Evolutionary conservation across 257 asterid genomes (phyloP).

Genomic region (Linaria vulgaris): DNA sequence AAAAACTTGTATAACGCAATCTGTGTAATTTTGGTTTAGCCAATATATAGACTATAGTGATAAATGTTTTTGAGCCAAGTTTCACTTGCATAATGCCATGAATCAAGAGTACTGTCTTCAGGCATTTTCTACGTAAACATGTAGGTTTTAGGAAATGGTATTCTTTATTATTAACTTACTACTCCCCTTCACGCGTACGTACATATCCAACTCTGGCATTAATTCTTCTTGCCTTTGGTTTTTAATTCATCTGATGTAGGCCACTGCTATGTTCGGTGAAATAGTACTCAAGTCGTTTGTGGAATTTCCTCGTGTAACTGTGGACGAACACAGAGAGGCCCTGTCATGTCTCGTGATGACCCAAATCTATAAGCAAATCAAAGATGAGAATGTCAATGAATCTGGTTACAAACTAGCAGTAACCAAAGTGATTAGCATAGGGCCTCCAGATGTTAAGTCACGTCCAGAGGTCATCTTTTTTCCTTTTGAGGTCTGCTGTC

Average conservation of each 20-base stretch:
- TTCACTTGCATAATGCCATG: too few relatives aligned
- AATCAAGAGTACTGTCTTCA: too few relatives aligned
- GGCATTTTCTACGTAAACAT: too few relatives aligned
- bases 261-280: constrained; percentile 44
- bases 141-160: too few relatives aligned
- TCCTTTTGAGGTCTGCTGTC: constrained; percentile 53
- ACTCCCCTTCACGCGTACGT: too few relatives aligned
- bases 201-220: background rate
- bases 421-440: constrained; percentile 59
- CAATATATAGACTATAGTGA: too few relatives aligned
- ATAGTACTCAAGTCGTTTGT: constrained; percentile 30
- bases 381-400: constrained; percentile 35
- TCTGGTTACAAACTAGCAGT: constrained; percentile 66
- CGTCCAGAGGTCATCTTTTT: constrained; percentile 29
- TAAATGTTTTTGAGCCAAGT: too few relatives aligned
- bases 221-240: background rate
- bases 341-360: constrained; percentile 38
- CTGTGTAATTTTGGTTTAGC: too few relatives aligned
- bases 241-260: constrained; percentile 31
- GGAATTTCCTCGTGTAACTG: constrained; percentile 35
- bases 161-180: too few relatives aligned
- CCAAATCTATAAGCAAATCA: constrained; percentile 43
- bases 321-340: constrained; percentile 31
- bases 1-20: too few relatives aligned
- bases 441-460: constrained; percentile 33